Evolutionary conservation across 2,329 filamentous ascomycete genomes (phyloP), one percentile per base, ranked within the genome.

Genomic region (Claviceps monticola): DNA sequence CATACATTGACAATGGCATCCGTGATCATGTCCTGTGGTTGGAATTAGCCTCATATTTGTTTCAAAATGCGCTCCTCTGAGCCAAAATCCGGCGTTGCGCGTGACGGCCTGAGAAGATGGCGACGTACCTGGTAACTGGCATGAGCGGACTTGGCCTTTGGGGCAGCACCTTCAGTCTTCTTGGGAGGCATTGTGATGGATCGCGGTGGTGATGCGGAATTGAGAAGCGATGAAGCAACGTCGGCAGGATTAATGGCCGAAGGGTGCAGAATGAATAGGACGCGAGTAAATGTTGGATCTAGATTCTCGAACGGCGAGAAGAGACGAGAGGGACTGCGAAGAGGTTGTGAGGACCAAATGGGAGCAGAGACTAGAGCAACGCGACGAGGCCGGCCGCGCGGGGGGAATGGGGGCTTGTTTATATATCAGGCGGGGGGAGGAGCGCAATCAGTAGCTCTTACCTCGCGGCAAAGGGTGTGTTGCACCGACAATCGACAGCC

Each of bases 1-100:
- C 60, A 66, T 80, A 81, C 78, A 68, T 74, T 71, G 63, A 79
- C 66, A 63, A 81, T 81, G 51, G 76, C 78, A 64, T 81, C 77
- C 50, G 72, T 78, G 63, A 81, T 81, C 78, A 81, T 81, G 62
- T 79, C 77, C 78, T 81, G 55, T 50, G 4, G 38, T 56, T 38
- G 2, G 3, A 36, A 62, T 75, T 50, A 56, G 49, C 29, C 41
- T 3, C 42, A 16, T 11, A n/a, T 7, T 11, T 34, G 29, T 34
- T 11, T 34, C 3, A 11, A 11, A 34, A 34, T 11, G 9, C 9
- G 29, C 29, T 11, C 3, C 3, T 34, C 4, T 34, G 9, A 9
- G 29, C 9, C 29, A 34, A 1, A 4, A 34, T 34, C 4, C 1
- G 29, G 29, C 8, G 9, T 9, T 29, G 26, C 26, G 29, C 4